Base-by-base conservation (phyloP, 768 basidiomycete genomes). In the Sarcodon sp. region DNA sequence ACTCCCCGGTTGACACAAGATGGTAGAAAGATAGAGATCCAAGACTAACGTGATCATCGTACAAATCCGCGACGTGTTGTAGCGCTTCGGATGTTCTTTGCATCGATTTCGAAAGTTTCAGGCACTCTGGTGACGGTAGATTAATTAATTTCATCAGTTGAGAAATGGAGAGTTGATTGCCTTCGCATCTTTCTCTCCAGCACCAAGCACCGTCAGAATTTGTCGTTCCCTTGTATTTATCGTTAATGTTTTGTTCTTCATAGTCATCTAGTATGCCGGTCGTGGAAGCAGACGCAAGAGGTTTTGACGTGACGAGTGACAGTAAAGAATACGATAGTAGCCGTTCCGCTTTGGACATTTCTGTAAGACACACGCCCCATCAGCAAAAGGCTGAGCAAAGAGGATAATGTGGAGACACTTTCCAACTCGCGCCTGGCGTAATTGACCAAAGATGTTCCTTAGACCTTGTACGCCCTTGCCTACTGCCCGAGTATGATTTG, bases 181-280 rank as follows among this genome's bases (percentile, higher is more conserved):
- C 79, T 59, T 72, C 63, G 59, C 88, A 90, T 3, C 70, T 71
- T 47, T 91, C 86, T 21, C 79, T 71, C 87, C 88, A 93, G 60
- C 87, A 89, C 85, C 89, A 87, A 3, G 85, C 87, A 1, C 85
- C 82, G 21, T 85, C 75, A 7, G 69, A 67, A 53, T 89, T 90
- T 47, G 79, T 55, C 45, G 83, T 57, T 0, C 83, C 82, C 49
- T 71, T 76, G n/a, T 60, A 59, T 47, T 70, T 70, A 35, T 56
- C 47, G 38, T 47, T 39, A 16, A 57, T 57, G 3, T 63, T 53
- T 11, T 64, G 63, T 10, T 69, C 71, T 46, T 64, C 62, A 45
- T 77, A 75, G 34, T 79, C 74, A 1, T 70, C 65, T 5, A 51
- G 51, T 15, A 44, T 43, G 12, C 41, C 53, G 36, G 69, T 59